A percentile compares a stretch with the other conserved stretches of the same genome.
Conservation (phyloP, 106 monocot species). For the Xerophyta viscosa region DNA sequence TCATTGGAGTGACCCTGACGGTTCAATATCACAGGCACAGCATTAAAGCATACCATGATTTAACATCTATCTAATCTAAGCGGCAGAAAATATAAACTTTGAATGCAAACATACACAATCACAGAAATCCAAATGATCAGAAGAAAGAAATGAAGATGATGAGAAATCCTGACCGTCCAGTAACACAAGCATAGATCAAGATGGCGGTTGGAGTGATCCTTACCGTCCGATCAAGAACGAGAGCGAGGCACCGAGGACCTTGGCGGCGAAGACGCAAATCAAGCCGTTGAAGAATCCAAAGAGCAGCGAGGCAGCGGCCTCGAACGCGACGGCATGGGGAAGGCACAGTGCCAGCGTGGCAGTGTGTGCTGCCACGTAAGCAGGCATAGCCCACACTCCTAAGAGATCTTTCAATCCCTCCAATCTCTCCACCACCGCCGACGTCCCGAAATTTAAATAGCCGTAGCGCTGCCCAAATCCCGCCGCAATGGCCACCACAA, state of each 20-base stretch:
- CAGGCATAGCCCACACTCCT: constrained; percentile 78
- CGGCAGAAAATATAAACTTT: no score
- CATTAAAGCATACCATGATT: no score
- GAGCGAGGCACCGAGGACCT: constrained; percentile 88
- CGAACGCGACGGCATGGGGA: constrained; percentile 86
- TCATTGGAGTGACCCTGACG: no score
- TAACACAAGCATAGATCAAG: no score
- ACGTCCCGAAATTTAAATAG: constrained; percentile 4
- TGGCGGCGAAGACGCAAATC: constrained; percentile 77
- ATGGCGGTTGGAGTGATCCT: no score
- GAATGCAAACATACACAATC: no score
- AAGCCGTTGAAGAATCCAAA: constrained; percentile 88
- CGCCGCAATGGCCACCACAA: constrained; percentile 12
- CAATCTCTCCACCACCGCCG: constrained; percentile 12
- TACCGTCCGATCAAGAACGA: constrained; percentile 95
- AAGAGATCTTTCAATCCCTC: constrained; percentile 22
- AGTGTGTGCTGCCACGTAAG: constrained; percentile 78
- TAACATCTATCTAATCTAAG: no score
- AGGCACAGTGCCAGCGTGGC: constrained; percentile 84
- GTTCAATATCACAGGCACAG: no score
- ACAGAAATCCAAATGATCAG: background rate
- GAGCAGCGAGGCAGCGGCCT: constrained; percentile 75
- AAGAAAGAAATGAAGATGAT: background rate
- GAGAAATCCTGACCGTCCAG: no score
- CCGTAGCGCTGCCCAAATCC: constrained; percentile 22